A percentile compares a stretch with the other conserved stretches of the same genome.
Conservation (phyloP, 2,329 filamentous ascomycete species). For the Colletotrichum sidae region DNA sequence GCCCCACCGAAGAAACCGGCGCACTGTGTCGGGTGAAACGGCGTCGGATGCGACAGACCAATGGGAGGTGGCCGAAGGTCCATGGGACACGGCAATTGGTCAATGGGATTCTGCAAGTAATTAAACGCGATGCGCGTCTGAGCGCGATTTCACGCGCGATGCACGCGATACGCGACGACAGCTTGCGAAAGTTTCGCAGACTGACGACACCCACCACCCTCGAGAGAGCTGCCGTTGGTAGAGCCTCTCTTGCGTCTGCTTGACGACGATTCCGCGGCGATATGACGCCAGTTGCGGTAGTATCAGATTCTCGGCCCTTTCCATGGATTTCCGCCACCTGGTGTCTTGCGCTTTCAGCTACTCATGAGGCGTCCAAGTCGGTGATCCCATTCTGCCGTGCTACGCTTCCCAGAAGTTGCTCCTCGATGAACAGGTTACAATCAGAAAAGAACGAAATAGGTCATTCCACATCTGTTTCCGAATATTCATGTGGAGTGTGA, state of each 20-base stretch:
- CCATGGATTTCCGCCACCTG: too few species aligned
- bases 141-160: slow-evolving; percentile 27
- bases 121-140: slow-evolving; percentile 28
- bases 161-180: slow-evolving; percentile 32
- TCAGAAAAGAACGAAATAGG: too few species aligned
- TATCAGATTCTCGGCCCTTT: too few species aligned
- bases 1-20: slow-evolving; percentile 5
- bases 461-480: slow-evolving; percentile 2
- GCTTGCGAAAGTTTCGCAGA: slow-evolving; percentile 20
- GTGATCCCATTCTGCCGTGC: too few species aligned
- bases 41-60: slow-evolving; percentile 12
- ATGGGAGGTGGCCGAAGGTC: background rate
- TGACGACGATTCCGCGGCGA: background rate
- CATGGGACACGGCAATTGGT: background rate
- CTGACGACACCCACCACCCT: slow-evolving; percentile 14
- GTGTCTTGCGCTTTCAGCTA: too few species aligned
- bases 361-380: too few species aligned
- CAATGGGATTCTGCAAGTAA: slow-evolving; percentile 25
- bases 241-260: too few species aligned
- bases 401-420: too few species aligned
- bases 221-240: too few species aligned
- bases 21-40: slow-evolving; percentile 32
- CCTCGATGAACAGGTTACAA: too few species aligned
- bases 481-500: background rate
- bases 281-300: slow-evolving; percentile 21